Evolutionary conservation across 2,329 filamentous ascomycete species (phyloP).

Genomic region (Calonectria ilicicola): DNA sequence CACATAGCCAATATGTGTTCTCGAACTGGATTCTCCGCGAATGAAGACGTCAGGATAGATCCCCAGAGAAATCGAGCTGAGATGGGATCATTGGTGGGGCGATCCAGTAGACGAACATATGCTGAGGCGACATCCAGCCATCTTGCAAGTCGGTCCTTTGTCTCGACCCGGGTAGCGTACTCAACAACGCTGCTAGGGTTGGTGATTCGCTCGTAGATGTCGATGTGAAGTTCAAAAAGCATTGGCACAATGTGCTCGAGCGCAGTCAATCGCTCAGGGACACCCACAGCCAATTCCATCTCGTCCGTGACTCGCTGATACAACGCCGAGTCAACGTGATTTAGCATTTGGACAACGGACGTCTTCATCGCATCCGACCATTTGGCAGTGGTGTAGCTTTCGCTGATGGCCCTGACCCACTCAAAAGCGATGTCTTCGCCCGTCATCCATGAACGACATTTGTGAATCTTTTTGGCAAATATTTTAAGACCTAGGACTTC

Average conservation of each 20-base stretch:
- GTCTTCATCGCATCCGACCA: conserved; percentile 71
- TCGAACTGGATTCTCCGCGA: conserved; percentile 63
- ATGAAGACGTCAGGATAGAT: conserved; percentile 64
- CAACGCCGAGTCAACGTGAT: conserved; percentile 64
- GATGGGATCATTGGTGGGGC: conserved; percentile 52
- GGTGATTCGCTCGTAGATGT: conserved; percentile 69
- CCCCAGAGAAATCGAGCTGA: conserved; percentile 70
- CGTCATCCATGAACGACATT: conserved; percentile 59
- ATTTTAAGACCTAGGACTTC: conserved; percentile 63
- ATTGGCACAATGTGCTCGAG: conserved; percentile 65
- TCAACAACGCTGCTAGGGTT: conserved; percentile 68
- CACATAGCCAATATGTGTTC: conserved; percentile 70
- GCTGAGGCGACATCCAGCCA: conserved; percentile 65
- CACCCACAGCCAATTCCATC: conserved; percentile 46
- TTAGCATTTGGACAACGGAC: conserved; percentile 68
- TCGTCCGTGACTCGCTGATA: conserved; percentile 60
- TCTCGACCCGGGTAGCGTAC: conserved; percentile 59
- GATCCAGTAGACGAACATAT: conserved; percentile 53
- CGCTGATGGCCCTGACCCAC: conserved; percentile 65
- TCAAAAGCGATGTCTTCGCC: conserved; percentile 69
- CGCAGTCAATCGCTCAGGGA: conserved; percentile 42
- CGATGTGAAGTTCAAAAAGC: conserved; percentile 72
- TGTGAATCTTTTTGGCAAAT: conserved; percentile 64
- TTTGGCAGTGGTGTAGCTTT: conserved; percentile 64
- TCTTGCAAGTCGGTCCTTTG: conserved; percentile 61